These are phyloP conservation scores for Sarocladiaceae sp. DNA, from an alignment of 2,329 filamentous ascomycete species.

Conservation along the genomic window DNA sequence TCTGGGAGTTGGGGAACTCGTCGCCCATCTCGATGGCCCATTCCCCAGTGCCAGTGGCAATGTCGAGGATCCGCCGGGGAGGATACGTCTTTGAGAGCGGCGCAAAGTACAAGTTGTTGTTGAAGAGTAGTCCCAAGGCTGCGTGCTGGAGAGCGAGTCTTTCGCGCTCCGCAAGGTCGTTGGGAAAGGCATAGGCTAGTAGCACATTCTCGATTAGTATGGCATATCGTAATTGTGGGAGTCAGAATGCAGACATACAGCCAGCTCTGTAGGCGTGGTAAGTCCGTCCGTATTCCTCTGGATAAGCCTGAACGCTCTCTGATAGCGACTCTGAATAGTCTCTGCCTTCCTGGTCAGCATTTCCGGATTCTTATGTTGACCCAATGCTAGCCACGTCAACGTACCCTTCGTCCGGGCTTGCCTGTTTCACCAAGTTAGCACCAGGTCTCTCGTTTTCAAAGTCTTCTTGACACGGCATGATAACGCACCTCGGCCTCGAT, in stretches of 20 bases:
- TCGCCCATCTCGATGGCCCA: constrained; percentile 65
- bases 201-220: not conserved
- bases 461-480: no score
- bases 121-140: constrained; percentile 30
- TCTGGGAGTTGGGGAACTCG: constrained; percentile 48
- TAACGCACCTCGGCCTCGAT: constrained; percentile 28
- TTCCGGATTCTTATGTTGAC: not conserved
- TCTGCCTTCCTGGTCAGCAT: constrained; percentile 11
- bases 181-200: constrained; percentile 40
- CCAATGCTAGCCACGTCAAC: not conserved
- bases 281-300: constrained; percentile 37
- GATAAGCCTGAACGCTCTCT: constrained; percentile 35
- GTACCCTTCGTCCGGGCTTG: constrained; percentile 6
- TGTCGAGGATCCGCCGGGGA: constrained; percentile 26
- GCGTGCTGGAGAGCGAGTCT: constrained; percentile 34
- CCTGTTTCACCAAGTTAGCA: not conserved
- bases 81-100: constrained; percentile 30
- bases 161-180: constrained; percentile 35
- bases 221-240: not conserved
- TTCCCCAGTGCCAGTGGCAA: constrained; percentile 42
- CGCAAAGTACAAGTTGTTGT: constrained; percentile 35
- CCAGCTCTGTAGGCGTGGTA: constrained; percentile 42
- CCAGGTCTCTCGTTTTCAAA: no score
- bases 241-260: constrained; percentile 26
- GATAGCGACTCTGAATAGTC: constrained; percentile 30